Evolutionary conservation across 164 flowering plant species (phyloP).

Genomic region (Stephania yunnanensis): DNA sequence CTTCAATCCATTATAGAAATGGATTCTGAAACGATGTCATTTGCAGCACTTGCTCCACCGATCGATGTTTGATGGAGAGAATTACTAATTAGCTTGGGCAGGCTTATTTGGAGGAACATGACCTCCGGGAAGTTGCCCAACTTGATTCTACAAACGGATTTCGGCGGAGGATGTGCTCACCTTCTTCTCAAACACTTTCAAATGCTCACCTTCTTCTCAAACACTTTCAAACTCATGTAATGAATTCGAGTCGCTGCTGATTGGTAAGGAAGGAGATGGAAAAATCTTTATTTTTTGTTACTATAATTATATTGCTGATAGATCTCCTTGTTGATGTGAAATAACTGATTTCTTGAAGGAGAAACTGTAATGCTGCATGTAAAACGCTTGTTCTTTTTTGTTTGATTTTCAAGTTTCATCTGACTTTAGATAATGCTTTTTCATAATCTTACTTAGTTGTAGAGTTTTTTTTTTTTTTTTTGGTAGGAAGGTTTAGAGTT

Average conservation of each 20-base stretch:
- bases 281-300: not conserved
- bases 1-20: too few species aligned
- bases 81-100: too few species aligned
- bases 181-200: constrained; percentile 1
- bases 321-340: not conserved
- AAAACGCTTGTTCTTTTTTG: too few species aligned
- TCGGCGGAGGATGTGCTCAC: not conserved
- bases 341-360: not conserved
- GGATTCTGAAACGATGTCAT: too few species aligned
- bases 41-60: too few species aligned
- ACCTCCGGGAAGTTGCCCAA: too few species aligned
- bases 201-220: not conserved
- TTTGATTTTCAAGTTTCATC: too few species aligned
- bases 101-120: too few species aligned
- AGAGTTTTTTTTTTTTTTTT: not conserved
- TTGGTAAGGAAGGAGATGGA: not conserved
- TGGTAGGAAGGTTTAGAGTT: not conserved
- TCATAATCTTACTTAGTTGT: not conserved
- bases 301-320: not conserved
- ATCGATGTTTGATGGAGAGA: too few species aligned
- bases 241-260: constrained; percentile 5
- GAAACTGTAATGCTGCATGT: too few species aligned
- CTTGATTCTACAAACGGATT: too few species aligned
- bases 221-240: not conserved
- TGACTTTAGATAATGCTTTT: too few species aligned